A percentile compares a stretch with the other conserved stretches of the same genome.
Evolutionary conservation across 1,284 basidiomycete species (phyloP).

Genomic region (Flammula alnicola): DNA sequence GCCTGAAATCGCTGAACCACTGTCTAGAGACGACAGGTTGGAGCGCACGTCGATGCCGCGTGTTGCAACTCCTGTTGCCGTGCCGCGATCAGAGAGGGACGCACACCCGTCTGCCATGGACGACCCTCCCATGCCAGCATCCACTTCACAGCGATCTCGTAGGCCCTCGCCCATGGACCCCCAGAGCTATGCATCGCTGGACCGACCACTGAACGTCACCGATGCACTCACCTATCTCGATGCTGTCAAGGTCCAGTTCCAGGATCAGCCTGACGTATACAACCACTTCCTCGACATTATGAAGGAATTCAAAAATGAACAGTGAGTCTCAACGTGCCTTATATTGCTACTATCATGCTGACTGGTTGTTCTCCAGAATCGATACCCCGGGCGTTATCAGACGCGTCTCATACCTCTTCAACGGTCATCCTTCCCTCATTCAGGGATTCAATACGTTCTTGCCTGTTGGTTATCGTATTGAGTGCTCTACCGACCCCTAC

Average conservation of each 20-base stretch:
- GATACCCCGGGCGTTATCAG: conserved; percentile 97
- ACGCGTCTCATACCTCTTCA: conserved; percentile 92
- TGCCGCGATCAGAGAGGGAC: conserved; percentile 9
- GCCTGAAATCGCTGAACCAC: conserved; percentile 10
- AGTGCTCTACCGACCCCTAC: conserved; percentile 63
- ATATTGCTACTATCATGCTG: conserved; percentile 7
- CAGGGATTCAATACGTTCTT: conserved; percentile 99
- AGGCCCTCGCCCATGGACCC: conserved; percentile 31
- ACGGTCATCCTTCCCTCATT: conserved; percentile 89
- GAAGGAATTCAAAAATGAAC: conserved; percentile 96
- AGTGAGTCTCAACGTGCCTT: conserved; percentile 52
- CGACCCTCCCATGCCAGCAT: conserved; percentile 7
- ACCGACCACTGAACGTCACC: conserved; percentile 73
- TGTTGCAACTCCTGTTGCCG: conserved; percentile 9
- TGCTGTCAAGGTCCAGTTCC: conserved; percentile 89
- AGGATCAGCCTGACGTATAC: conserved; percentile 89
- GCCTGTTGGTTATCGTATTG: conserved; percentile 93
- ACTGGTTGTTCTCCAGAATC: conserved; percentile 60
- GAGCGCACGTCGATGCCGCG: conserved; percentile 12
- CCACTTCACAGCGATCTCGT: conserved; percentile 22
- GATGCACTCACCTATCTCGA: conserved; percentile 96
- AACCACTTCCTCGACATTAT: conserved; percentile 96
- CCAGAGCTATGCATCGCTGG: conserved; percentile 21
- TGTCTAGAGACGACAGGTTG: conserved; percentile 10
- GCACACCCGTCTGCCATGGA: too few relatives aligned